phyloP scores from a whole-genome alignment of 495 filamentous ascomycete species.

The Penicillium robsamsonii region DNA sequence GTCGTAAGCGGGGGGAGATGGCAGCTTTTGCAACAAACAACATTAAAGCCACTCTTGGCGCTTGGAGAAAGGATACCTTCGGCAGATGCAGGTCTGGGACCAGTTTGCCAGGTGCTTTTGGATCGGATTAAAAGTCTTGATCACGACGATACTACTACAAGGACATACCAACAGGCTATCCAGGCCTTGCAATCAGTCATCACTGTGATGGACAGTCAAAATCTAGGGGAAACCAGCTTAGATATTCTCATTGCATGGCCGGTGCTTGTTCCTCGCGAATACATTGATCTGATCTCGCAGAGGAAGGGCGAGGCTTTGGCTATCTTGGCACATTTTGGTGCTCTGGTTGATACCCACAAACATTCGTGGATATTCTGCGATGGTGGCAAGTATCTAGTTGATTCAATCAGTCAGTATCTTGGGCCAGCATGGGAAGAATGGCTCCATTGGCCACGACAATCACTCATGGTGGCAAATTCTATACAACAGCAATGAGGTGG shows the following conservation, averaged over 20 bases:
- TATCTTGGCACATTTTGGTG: slow-evolving; percentile 22
- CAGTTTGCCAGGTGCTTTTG: slow-evolving; percentile 1
- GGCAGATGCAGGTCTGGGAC: background rate
- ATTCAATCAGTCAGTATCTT: slow-evolving; percentile 14
- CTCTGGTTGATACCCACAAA: slow-evolving; percentile 12
- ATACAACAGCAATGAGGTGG: background rate
- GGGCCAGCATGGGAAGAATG: slow-evolving; percentile 19
- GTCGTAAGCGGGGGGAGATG: slow-evolving; percentile 5
- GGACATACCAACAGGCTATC: slow-evolving; percentile 13
- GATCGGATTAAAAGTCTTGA: slow-evolving; percentile 3
- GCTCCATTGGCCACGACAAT: slow-evolving; percentile 11
- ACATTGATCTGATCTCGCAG: slow-evolving; percentile 16
- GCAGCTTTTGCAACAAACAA: slow-evolving; percentile 11
- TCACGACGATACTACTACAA: background rate
- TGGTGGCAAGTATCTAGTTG: slow-evolving; percentile 17
- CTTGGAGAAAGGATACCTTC: background rate
- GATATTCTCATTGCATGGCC: slow-evolving; percentile 17
- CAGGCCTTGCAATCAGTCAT: slow-evolving; percentile 14
- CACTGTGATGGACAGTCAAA: background rate
- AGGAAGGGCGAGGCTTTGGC: slow-evolving; percentile 15
- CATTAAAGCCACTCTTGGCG: slow-evolving; percentile 9
- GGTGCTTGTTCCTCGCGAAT: slow-evolving; percentile 9
- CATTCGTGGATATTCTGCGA: slow-evolving; percentile 19
- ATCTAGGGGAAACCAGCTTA: background rate
- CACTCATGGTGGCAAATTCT: background rate